phyloP scores from a whole-genome alignment of 345 rosid genomes.

The Syzygium aromaticum region DNA sequence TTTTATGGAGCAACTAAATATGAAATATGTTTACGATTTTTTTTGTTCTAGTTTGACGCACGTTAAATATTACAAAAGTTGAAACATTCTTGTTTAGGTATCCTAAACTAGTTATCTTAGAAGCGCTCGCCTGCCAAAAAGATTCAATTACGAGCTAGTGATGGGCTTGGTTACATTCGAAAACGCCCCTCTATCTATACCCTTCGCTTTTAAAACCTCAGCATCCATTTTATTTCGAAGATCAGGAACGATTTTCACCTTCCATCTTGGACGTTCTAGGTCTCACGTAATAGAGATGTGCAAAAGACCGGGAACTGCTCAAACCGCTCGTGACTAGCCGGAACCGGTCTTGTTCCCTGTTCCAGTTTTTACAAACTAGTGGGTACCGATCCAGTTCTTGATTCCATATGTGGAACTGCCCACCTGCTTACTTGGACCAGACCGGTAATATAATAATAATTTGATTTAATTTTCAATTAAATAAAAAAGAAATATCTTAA shows the following conservation, averaged over 20 bases:
- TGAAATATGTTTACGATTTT: neutral
- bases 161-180: neutral
- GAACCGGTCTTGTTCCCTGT: too few species aligned
- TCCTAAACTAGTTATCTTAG: neutral
- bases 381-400: too few species aligned
- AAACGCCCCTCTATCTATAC: neutral
- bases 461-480: too few species aligned
- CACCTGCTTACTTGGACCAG: too few species aligned
- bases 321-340: too few species aligned
- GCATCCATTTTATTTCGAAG: neutral
- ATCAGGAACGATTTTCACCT: neutral
- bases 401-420: too few species aligned
- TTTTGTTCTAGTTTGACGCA: neutral
- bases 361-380: too few species aligned
- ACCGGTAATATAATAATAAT: too few species aligned
- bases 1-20: neutral
- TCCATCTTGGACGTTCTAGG: neutral
- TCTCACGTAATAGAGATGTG: too few species aligned
- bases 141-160: neutral
- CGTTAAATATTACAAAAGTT: neutral
- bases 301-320: too few species aligned
- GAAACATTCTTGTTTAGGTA: neutral
- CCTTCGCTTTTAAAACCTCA: neutral
- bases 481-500: too few species aligned
- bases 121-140: neutral